Base-by-base conservation (phyloP, 139 green algal species). In the Picocystis salinarum region DNA sequence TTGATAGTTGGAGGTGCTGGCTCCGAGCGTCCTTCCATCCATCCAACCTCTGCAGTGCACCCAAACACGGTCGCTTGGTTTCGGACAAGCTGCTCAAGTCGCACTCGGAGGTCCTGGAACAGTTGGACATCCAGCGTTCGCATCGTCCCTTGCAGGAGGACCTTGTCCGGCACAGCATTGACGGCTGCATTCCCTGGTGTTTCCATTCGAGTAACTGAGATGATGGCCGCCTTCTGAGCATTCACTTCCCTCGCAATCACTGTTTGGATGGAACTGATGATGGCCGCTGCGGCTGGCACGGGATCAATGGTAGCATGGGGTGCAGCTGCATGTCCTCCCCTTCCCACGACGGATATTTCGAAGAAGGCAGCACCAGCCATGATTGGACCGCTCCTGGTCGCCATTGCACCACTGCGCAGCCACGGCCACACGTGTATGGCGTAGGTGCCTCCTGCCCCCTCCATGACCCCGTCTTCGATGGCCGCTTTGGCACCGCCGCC, bases 1-100 rank as follows among this genome's bases (percentile, higher is more conserved):
- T 92, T 91, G 6, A 86, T 57, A 0, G 67, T 73, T 6, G 82
- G 76, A 5, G 80, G 74, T 56, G 89, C 87, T 47, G 79, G 76
- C 4, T 65, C 69, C 28, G 70, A 53, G 7, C 55, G 34, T 1
- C 74, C 55, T 40, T 69, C 18, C 47, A 67, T 53, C 69, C 69
- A 85, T 24, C 80, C 63, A 2, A 88, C 50, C n/a, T 59, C 53
- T 6, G 53, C 67, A 15, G 55, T 65, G 65, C 81, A 92, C 23
- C 71, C 58, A 44, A 71, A 61, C 0, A 63, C 66, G 2, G 33
- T 39, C 6, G 78, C 75, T 15, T 41, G 39, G 4, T n/a, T 44
- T 1, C 33, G 26, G 4, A 65, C 64, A 31, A 77, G 29, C 12
- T 25, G 39, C 48, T 72, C 27, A n/a, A n/a, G n/a, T n/a, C n/a